phyloP scores from a whole-genome alignment of 306 rosid genomes.

The Lotus japonicus region DNA sequence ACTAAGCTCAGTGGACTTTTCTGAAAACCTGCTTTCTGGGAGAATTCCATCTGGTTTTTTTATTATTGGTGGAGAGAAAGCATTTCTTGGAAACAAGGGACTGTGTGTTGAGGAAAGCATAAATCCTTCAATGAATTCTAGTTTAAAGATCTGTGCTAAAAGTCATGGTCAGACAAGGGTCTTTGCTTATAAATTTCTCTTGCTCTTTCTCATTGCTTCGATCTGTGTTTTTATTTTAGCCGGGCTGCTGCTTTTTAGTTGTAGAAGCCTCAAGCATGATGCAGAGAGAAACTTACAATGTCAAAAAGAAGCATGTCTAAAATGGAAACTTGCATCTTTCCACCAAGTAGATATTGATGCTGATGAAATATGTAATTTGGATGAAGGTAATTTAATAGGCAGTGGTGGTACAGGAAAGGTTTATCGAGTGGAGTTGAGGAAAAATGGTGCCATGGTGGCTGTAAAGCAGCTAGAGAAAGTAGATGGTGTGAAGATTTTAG shows the following conservation, averaged over 20 bases:
- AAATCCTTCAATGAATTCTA: constrained; percentile 31
- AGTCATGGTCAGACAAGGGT: constrained; percentile 25
- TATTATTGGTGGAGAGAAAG: constrained; percentile 64
- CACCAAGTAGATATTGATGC: constrained; percentile 66
- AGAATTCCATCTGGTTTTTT: constrained; percentile 59
- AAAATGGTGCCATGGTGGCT: constrained; percentile 53
- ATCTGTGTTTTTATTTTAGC: constrained; percentile 40
- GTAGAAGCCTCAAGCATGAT: constrained; percentile 40
- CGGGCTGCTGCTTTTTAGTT: constrained; percentile 41
- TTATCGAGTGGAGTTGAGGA: constrained; percentile 64
- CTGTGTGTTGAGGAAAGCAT: constrained; percentile 59
- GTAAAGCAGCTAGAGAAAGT: constrained; percentile 75
- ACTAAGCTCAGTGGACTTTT: constrained; percentile 78
- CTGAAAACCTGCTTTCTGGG: constrained; percentile 65
- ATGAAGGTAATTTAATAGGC: constrained; percentile 74
- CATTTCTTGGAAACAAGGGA: constrained; percentile 60
- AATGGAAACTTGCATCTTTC: constrained; percentile 79
- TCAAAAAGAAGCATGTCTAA: constrained; percentile 36
- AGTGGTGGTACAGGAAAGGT: constrained; percentile 90
- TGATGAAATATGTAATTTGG: constrained; percentile 62
- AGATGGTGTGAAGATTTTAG: constrained; percentile 55
- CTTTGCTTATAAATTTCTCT: constrained; percentile 34
- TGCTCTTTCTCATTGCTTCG: constrained; percentile 44
- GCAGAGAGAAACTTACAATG: constrained; percentile 21
- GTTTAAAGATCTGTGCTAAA: constrained; percentile 40